Conservation (phyloP, 192 early-diverging fungal genomes). For the Kappamyces sp. region DNA sequence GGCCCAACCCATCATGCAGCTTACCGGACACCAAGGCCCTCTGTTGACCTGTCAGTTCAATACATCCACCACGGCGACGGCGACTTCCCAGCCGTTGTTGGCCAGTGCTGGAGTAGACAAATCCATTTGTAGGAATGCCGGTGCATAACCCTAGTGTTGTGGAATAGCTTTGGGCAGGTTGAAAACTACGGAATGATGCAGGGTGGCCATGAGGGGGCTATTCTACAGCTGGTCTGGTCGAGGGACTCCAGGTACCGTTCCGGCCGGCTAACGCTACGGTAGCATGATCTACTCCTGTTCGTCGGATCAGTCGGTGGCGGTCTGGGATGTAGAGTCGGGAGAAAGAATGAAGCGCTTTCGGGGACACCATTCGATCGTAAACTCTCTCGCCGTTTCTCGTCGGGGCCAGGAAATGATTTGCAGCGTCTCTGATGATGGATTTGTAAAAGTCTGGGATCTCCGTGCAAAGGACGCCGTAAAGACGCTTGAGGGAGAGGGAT, state of each 20-base stretch:
- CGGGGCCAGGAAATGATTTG: slow-evolving; percentile 72
- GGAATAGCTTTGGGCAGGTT: slow-evolving; percentile 90
- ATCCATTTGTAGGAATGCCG: slow-evolving; percentile 61
- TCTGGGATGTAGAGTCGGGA: slow-evolving; percentile 82
- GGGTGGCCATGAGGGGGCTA: slow-evolving; percentile 76
- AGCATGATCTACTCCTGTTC: slow-evolving; percentile 67
- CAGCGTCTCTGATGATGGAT: slow-evolving; percentile 81
- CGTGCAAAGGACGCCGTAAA: slow-evolving; percentile 34
- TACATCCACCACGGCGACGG: slow-evolving; percentile 26
- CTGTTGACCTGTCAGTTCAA: slow-evolving; percentile 76
- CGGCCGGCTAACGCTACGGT: no score
- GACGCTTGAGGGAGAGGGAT: slow-evolving; percentile 23
- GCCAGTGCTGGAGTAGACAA: slow-evolving; percentile 79
- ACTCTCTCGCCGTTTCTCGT: slow-evolving; percentile 65
- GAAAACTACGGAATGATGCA: slow-evolving; percentile 74
- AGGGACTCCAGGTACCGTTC: slow-evolving; percentile 53
- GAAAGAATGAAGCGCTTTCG: slow-evolving; percentile 73
- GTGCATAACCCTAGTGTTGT: slow-evolving; percentile 56
- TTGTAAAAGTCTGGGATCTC: slow-evolving; percentile 52
- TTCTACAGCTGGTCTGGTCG: slow-evolving; percentile 90
- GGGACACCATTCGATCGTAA: slow-evolving; percentile 77
- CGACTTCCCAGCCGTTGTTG: slow-evolving; percentile 21
- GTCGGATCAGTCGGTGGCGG: slow-evolving; percentile 60
- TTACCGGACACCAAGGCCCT: slow-evolving; percentile 78
- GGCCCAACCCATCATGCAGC: slow-evolving; percentile 78